These are phyloP conservation scores for Actinomortierella ambigua DNA, from an alignment of 371 early-diverging fungal species.

Conservation along the genomic window DNA sequence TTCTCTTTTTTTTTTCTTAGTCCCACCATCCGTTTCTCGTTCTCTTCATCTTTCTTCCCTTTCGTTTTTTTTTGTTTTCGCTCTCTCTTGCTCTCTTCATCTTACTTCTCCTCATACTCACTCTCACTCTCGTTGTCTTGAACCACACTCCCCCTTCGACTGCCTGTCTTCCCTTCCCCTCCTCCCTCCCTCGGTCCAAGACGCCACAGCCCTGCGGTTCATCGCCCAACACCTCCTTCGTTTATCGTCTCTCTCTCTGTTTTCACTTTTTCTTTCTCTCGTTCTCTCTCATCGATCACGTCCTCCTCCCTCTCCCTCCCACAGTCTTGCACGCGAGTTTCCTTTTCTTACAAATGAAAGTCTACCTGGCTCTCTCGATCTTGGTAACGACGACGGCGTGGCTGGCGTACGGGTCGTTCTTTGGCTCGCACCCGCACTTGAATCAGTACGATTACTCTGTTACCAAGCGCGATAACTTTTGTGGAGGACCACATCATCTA, in stretches of 20 bases:
- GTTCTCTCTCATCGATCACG: background rate
- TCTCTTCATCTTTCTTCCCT: constrained; percentile 14
- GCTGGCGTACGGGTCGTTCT: background rate
- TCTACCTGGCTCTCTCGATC: background rate
- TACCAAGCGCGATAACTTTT: constrained; percentile 1
- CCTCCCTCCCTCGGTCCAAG: background rate
- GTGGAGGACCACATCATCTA: constrained; percentile 31
- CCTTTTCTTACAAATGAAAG: no score
- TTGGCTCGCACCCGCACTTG: background rate
- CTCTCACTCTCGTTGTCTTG: background rate
- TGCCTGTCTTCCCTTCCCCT: background rate
- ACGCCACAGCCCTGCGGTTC: background rate
- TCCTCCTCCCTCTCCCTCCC: background rate
- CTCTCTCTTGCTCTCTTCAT: constrained; percentile 4
- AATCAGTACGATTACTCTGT: background rate
- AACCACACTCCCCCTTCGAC: background rate
- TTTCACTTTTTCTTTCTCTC: background rate
- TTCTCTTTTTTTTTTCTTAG: background rate
- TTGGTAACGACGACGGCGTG: background rate
- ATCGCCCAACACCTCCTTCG: background rate
- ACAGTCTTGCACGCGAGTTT: background rate
- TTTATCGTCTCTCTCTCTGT: background rate
- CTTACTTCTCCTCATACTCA: background rate
- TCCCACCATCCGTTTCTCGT: no score
- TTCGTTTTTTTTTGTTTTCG: constrained; percentile 9